phyloP scores from a whole-genome alignment of 345 rosid species.

The Dipteronia dyeriana region DNA sequence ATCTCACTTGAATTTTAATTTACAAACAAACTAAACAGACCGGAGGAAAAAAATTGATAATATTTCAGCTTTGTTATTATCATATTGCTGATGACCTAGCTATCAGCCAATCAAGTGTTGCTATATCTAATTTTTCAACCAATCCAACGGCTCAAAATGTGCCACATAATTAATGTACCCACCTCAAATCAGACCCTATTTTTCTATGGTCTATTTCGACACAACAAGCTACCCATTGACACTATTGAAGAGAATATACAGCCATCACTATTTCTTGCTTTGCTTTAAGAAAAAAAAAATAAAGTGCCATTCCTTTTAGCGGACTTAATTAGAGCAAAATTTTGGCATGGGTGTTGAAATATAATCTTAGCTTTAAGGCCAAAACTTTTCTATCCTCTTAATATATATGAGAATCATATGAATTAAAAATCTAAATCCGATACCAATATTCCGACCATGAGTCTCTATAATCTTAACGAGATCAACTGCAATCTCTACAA shows the following conservation, averaged over 20 bases:
- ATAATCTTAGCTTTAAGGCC: neutral
- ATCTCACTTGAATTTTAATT: neutral
- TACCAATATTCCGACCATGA: too few species aligned
- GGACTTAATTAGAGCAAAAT: too few species aligned
- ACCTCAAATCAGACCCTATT: neutral
- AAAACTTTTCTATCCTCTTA: neutral
- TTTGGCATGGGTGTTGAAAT: too few species aligned
- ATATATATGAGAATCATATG: neutral
- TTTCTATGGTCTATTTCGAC: neutral
- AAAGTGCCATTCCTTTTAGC: neutral
- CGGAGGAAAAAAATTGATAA: too few species aligned
- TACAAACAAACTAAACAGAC: too few species aligned
- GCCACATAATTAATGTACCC: neutral
- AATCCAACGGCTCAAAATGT: constrained; percentile 4
- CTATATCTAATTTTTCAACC: neutral
- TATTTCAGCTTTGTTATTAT: too few species aligned
- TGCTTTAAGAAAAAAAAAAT: too few species aligned
- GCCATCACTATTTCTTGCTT: neutral
- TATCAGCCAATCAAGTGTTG: neutral
- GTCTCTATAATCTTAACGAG: too few species aligned
- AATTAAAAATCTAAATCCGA: too few species aligned
- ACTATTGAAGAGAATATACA: neutral
- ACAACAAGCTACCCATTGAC: neutral
- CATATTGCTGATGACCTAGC: neutral
- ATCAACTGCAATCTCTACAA: too few species aligned